Evolutionary conservation across 352 stramenopile genomes (phyloP).

Genomic region (Pythium dissotocum): DNA sequence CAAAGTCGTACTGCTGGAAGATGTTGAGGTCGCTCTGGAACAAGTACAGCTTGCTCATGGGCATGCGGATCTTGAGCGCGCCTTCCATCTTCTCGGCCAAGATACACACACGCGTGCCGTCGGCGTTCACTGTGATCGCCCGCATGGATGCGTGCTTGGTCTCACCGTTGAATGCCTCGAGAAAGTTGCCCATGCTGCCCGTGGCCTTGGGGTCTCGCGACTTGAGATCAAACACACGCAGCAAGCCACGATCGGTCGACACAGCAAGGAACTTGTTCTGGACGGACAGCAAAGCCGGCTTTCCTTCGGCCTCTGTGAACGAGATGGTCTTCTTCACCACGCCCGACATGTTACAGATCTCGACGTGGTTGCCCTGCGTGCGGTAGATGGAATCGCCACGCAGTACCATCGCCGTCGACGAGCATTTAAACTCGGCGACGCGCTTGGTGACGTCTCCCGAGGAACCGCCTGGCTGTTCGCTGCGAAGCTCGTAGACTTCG

Average conservation of each 20-base stretch:
- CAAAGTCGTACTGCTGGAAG: slow-evolving; percentile 91
- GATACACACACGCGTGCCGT: slow-evolving; percentile 90
- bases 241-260: slow-evolving; percentile 75
- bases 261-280: slow-evolving; percentile 92
- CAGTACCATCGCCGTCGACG: slow-evolving; percentile 69
- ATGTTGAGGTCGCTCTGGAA: slow-evolving; percentile 91
- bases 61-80: slow-evolving; percentile 78
- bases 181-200: slow-evolving; percentile 82
- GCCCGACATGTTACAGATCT: slow-evolving; percentile 88
- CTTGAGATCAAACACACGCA: slow-evolving; percentile 90
- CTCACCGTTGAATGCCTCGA: slow-evolving; percentile 46
- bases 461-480: background rate
- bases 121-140: slow-evolving; percentile 82
- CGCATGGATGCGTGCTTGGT: slow-evolving; percentile 60
- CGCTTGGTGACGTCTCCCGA: slow-evolving; percentile 54
- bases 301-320: slow-evolving; percentile 91
- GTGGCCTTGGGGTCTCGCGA: slow-evolving; percentile 84
- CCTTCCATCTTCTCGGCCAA: slow-evolving; percentile 79
- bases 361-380: slow-evolving; percentile 80
- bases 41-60: slow-evolving; percentile 85
- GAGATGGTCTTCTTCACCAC: slow-evolving; percentile 87
- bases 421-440: slow-evolving; percentile 73
- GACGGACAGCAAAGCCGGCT: slow-evolving; percentile 76
- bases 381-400: slow-evolving; percentile 88
- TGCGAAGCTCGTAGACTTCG: slow-evolving; percentile 86